A percentile compares a stretch with the other conserved stretches of the same genome.
phyloP scores from a whole-genome alignment of 129 eudicot genomes.

The Scalesia atractyloides region DNA sequence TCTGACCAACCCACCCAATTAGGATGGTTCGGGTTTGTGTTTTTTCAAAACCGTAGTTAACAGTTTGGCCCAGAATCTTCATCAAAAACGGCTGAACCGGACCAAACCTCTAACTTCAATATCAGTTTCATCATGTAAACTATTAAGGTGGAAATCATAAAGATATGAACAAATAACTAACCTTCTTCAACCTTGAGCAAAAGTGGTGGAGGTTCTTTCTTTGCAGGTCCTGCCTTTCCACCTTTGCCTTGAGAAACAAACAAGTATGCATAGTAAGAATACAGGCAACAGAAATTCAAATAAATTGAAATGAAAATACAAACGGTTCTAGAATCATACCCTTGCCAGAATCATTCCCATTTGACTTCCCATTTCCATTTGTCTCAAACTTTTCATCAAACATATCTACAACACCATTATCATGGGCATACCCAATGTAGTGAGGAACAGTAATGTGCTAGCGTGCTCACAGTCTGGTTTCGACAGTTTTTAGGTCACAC shows the following conservation, averaged over 20 bases:
- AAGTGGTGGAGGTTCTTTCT: constrained; percentile 50
- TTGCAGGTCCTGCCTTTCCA: constrained; percentile 51
- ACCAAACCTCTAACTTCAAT: neutral
- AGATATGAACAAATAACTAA: constrained; percentile 25
- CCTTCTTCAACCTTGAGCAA: constrained; percentile 71
- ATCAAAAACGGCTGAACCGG: no score
- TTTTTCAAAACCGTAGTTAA: no score
- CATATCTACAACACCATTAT: constrained; percentile 28
- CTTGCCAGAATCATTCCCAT: constrained; percentile 51
- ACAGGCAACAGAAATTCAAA: neutral
- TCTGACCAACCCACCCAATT: no score
- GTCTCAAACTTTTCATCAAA: constrained; percentile 33
- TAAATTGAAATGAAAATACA: neutral
- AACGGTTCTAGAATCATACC: constrained; percentile 29
- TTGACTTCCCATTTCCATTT: constrained; percentile 40
- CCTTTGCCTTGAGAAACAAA: constrained; percentile 55
- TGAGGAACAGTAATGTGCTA: neutral
- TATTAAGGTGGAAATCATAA: neutral
- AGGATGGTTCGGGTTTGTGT: no score
- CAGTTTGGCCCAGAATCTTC: no score
- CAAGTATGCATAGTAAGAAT: neutral
- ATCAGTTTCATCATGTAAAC: neutral
- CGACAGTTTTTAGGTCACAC: no score
- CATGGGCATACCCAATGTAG: neutral
- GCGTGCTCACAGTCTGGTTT: no score